Evolutionary conservation across 164 flowering plant species (phyloP), one percentile per base, ranked within the genome.

Genomic region (Sextonia rubra): DNA sequence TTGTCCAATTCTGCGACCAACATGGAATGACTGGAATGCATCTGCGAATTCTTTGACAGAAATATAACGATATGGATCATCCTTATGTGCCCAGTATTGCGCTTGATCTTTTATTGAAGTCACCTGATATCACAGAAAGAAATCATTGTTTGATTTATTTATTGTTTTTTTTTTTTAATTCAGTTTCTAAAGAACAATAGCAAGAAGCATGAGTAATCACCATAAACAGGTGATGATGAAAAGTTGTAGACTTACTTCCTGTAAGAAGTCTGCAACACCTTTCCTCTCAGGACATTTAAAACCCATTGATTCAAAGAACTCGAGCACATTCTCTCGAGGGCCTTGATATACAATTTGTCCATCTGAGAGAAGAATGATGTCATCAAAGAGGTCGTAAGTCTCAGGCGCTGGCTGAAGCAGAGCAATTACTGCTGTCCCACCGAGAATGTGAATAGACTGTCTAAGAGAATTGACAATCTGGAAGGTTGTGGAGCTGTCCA

Each of bases 391-490:
- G 60, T 88, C 75, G 30, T 83, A 91, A 18, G 90, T 88, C 80
- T 91, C 97, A 1, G 93, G 97, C 6, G 97, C 89, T 8, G 97
- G 97, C 77, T 90, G 97, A 32, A 91, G 85, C 66, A 91, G 91
- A 12, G 97, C 87, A 49, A 91, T 87, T 48, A 91, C 17, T 17
- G 88, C 87, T 4, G 91, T 89, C 68, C 85, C 88, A 12, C 84
- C 70, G 22, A 88, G 79, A 60, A 88, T 80, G 77, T 88, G 94
- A 55, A 87, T 77, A 5, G 71, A 62, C 66, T 91, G 88, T 77
- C 74, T 76, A 0, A 91, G 47, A 26, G 85, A 83, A 61, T 88
- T 88, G 74, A 90, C 88, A 60, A 91, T 87, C 72, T 87, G 89
- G 69, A 56, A 87, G 25, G 91, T 87, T 30, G 90, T 87, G 2